Base-by-base conservation (phyloP, 2,329 filamentous ascomycete genomes). In the Ophiostoma populinum region DNA sequence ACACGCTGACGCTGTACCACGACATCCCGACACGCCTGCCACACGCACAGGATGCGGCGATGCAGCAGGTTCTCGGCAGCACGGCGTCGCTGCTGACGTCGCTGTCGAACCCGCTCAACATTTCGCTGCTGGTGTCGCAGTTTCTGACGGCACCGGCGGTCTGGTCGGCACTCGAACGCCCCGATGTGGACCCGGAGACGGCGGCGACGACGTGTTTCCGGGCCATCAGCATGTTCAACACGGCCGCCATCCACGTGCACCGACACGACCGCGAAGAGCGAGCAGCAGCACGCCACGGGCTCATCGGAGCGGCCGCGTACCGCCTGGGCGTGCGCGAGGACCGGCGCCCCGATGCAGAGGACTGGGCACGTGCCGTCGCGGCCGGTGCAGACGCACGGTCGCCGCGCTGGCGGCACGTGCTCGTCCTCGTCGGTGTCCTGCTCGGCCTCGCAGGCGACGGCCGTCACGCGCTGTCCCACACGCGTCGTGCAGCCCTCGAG, bases 391-490 rank as follows among this genome's bases (percentile, higher is more conserved):
- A 75, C 36, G 65, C 64, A 21, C 61, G 63, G 29, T 71, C 71
- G 12, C 65, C 63, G 18, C 62, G 81, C 48, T 93, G 83, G 83
- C 76, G 83, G 52, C 85, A 93, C 53, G 55, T 85, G 20, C 61
- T 93, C n/a, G 67, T 86, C 5, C 66, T 93, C 7, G 75, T 75
- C 0, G 86, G 83, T 3, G 59, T 92, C 16, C 55, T 93, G 39
- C 67, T 87, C 49, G 83, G 81, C 7, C 76, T 86, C 49, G 77
- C 80, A 44, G 61, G 66, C 12, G 63, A 70, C 40, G 67, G 75
- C 26, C 58, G 72, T 30, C 65, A 67, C 39, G 68, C 70, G n/a
- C 54, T 85, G n/a, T 70, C 75, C 5, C 56, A 61, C 21, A 55
- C 63, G 34, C 62, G 87, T 51, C 65, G 75, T 30, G 66, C 60